A percentile compares a stretch with the other conserved stretches of the same genome.
These are phyloP conservation scores for Entomortierella lignicola DNA, from an alignment of 192 early-diverging fungal genomes.

Conservation along the genomic window DNA sequence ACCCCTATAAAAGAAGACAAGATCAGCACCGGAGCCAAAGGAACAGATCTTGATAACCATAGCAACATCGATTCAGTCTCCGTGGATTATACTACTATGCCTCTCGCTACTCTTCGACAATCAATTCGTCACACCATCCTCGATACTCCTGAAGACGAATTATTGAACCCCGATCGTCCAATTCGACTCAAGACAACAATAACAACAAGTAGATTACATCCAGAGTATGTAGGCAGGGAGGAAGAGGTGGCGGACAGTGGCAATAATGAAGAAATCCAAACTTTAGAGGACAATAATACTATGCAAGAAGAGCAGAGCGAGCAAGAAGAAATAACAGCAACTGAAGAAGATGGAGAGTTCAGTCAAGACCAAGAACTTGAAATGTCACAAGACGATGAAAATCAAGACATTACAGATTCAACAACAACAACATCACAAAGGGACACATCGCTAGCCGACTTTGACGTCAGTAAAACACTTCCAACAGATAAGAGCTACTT, in stretches of 20 bases:
- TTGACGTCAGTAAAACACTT: constrained; percentile 27
- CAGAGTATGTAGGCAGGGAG: background rate
- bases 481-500: constrained; percentile 20
- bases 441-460: constrained; percentile 16
- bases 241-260: background rate
- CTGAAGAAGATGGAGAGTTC: background rate
- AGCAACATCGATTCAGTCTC: constrained; percentile 3
- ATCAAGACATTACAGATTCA: background rate
- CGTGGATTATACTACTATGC: constrained; percentile 2
- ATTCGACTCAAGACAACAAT: constrained; percentile 12
- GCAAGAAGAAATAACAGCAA: background rate
- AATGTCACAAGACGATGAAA: background rate
- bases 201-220: background rate
- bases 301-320: too few relatives aligned
- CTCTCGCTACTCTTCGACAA: constrained; percentile 1
- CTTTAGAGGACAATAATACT: background rate
- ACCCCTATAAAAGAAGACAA: constrained; percentile 8
- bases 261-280: background rate
- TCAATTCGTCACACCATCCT: constrained; percentile 25
- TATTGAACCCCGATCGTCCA: constrained; percentile 14
- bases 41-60: constrained; percentile 38
- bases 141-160: constrained; percentile 21
- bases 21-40: constrained; percentile 31
- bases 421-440: too few relatives aligned
- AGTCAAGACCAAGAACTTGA: background rate